phyloP scores from a whole-genome alignment of 225 moss, liverwort and hornwort species.

The Physcomitrellopsis africana region DNA sequence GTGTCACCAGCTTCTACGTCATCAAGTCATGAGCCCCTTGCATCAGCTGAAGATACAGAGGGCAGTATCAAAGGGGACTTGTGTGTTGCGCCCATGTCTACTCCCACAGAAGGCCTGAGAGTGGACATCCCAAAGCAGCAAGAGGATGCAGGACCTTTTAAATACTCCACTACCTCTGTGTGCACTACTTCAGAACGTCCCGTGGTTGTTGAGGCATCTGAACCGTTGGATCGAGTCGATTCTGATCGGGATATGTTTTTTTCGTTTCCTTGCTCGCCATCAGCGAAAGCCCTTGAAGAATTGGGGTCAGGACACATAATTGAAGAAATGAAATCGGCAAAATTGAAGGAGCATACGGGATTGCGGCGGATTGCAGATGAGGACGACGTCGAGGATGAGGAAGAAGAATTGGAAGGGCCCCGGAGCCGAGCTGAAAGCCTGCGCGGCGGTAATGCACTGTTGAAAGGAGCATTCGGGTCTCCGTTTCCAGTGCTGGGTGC shows the following conservation, averaged over 20 bases:
- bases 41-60: slow-evolving; percentile 3
- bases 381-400: slow-evolving; percentile 21
- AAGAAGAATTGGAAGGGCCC: slow-evolving; percentile 33
- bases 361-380: slow-evolving; percentile 23
- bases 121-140: slow-evolving; percentile 12
- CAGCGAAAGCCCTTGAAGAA: slow-evolving; percentile 37
- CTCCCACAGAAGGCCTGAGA: slow-evolving; percentile 18
- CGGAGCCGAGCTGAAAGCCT: slow-evolving; percentile 41
- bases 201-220: neutral
- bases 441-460: slow-evolving; percentile 34
- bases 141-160: slow-evolving; percentile 6
- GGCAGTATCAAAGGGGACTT: neutral
- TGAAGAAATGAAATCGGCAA: slow-evolving; percentile 48
- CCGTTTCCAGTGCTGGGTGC: slow-evolving; percentile 39
- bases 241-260: slow-evolving; percentile 46
- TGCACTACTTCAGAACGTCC: slow-evolving; percentile 21
- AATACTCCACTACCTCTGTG: neutral
- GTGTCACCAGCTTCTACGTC: neutral
- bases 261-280: slow-evolving; percentile 52
- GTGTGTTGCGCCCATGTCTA: neutral
- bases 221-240: slow-evolving; percentile 30
- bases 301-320: slow-evolving; percentile 45
- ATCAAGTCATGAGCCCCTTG: neutral
- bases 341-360: slow-evolving; percentile 35
- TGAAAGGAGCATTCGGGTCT: slow-evolving; percentile 49